Percentiles rank a stretch among this genome's conserved stretches.
Evolutionary conservation across 345 rosid species (phyloP).

Genomic region (Abelmoschus esculentus): DNA sequence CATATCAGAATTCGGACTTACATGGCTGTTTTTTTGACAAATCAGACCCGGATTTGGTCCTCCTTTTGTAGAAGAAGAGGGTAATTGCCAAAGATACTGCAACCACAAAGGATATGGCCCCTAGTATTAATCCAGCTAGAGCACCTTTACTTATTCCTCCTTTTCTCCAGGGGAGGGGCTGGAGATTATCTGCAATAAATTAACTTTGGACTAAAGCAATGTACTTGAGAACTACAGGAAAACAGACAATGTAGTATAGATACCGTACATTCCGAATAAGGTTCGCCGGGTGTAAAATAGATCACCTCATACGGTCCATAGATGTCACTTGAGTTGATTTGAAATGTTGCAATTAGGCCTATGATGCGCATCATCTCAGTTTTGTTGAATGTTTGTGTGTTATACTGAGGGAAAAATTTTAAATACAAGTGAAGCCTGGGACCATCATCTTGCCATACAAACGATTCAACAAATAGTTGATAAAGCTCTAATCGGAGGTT

Average conservation of each 20-base stretch:
- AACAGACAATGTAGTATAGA: neutral
- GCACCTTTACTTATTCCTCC: conserved; percentile 26
- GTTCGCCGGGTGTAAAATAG: conserved; percentile 25
- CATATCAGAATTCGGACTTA: conserved; percentile 5
- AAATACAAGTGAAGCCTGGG: conserved; percentile 32
- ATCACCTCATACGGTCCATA: conserved; percentile 56
- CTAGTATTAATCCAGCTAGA: conserved; percentile 21
- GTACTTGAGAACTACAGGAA: neutral
- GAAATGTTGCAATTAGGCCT: conserved; percentile 28
- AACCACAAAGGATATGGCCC: conserved; percentile 15
- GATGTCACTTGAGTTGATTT: conserved; percentile 16
- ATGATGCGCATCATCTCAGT: conserved; percentile 28
- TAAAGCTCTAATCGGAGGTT: conserved; percentile 26
- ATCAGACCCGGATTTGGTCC: neutral
- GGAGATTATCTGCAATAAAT: conserved; percentile 13
- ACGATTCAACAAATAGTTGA: conserved; percentile 32
- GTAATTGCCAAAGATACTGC: conserved; percentile 10
- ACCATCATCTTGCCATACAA: conserved; percentile 33
- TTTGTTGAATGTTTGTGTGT: conserved; percentile 18
- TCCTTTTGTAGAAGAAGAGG: conserved; percentile 13
- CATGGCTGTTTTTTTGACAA: conserved; percentile 11
- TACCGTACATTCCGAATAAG: conserved; percentile 37
- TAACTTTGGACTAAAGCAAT: neutral
- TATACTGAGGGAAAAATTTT: conserved; percentile 35
- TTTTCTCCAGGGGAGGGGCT: neutral